Conservation (phyloP, 1,284 basidiomycete genomes). For the Heterobasidion irregulare region DNA sequence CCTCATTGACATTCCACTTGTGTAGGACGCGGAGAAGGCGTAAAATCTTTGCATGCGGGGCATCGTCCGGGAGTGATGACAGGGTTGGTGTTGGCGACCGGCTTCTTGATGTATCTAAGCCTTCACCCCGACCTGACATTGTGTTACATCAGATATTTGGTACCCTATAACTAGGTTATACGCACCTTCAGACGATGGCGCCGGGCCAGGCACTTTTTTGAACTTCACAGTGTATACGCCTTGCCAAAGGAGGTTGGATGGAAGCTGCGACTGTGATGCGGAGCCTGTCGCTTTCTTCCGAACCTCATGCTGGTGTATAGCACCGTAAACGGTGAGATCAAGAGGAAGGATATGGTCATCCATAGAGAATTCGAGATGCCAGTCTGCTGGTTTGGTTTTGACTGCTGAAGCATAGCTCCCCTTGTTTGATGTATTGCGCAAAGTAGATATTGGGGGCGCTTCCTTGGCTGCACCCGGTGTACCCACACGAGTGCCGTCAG, state of each 20-base stretch:
- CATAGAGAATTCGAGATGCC: slow-evolving; percentile 95
- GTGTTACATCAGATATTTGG: not conserved
- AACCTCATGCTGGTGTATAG: slow-evolving; percentile 83
- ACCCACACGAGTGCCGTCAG: slow-evolving; percentile 88
- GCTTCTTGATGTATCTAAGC: slow-evolving; percentile 27
- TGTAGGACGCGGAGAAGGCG: slow-evolving; percentile 85
- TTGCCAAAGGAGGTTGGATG: slow-evolving; percentile 78
- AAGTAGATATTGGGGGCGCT: slow-evolving; percentile 21
- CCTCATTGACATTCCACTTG: slow-evolving; percentile 62
- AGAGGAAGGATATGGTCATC: slow-evolving; percentile 78
- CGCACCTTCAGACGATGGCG: slow-evolving; percentile 53
- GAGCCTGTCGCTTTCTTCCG: slow-evolving; percentile 45
- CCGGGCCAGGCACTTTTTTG: slow-evolving; percentile 86
- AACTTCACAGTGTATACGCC: slow-evolving; percentile 88
- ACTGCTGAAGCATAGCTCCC: slow-evolving; percentile 90
- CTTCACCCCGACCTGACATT: slow-evolving; percentile 23
- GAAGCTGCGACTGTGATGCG: slow-evolving; percentile 36
- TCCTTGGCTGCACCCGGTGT: slow-evolving; percentile 63
- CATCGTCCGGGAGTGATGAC: slow-evolving; percentile 77
- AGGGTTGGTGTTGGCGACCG: slow-evolving; percentile 56
- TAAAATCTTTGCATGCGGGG: slow-evolving; percentile 85
- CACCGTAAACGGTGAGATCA: slow-evolving; percentile 93
- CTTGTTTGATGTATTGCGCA: slow-evolving; percentile 34
- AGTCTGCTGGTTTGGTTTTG: slow-evolving; percentile 87
- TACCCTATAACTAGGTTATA: not conserved